These are phyloP conservation scores for Akanthomyces muscarius DNA, from an alignment of 2,329 filamentous ascomycete species.

Conservation along the genomic window DNA sequence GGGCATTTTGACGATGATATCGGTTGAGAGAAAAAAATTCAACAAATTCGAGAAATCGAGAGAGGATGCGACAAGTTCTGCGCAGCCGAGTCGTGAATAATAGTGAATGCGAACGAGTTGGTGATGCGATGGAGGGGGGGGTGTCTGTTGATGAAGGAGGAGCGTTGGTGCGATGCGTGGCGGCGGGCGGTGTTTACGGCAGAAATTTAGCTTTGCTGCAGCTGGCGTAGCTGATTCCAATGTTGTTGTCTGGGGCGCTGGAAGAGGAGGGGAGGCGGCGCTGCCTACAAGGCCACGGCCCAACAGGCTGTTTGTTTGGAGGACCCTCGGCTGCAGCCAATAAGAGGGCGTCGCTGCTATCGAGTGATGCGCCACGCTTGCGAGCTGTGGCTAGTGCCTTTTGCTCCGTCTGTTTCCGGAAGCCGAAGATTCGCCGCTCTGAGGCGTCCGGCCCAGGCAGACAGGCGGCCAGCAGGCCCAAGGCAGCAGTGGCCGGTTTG, in stretches of 20 bases:
- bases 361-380: slow-evolving; percentile 10
- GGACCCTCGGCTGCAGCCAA: not conserved
- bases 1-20: slow-evolving; percentile 49
- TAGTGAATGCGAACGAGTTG: not conserved
- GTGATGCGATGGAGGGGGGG: slow-evolving; percentile 4
- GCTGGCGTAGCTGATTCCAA: slow-evolving; percentile 13
- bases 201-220: slow-evolving; percentile 18
- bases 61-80: not conserved
- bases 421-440: slow-evolving; percentile 10
- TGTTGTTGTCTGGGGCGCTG: slow-evolving; percentile 17
- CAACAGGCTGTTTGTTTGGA: slow-evolving; percentile 9
- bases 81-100: slow-evolving; percentile 1
- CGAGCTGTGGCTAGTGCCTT: slow-evolving; percentile 16
- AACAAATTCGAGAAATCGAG: slow-evolving; percentile 7
- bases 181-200: slow-evolving; percentile 19
- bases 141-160: slow-evolving; percentile 12
- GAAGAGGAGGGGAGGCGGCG: slow-evolving; percentile 3
- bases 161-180: slow-evolving; percentile 14
- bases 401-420: slow-evolving; percentile 11
- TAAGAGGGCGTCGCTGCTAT: not conserved
- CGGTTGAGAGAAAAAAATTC: slow-evolving; percentile 7
- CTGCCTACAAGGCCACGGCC: slow-evolving; percentile 14
- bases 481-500: not conserved
- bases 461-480: not conserved
- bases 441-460: not conserved